Evolutionary conservation across 1,284 basidiomycete species (phyloP), one percentile per base, ranked within the genome.

Genomic region (Peniophora sp.): DNA sequence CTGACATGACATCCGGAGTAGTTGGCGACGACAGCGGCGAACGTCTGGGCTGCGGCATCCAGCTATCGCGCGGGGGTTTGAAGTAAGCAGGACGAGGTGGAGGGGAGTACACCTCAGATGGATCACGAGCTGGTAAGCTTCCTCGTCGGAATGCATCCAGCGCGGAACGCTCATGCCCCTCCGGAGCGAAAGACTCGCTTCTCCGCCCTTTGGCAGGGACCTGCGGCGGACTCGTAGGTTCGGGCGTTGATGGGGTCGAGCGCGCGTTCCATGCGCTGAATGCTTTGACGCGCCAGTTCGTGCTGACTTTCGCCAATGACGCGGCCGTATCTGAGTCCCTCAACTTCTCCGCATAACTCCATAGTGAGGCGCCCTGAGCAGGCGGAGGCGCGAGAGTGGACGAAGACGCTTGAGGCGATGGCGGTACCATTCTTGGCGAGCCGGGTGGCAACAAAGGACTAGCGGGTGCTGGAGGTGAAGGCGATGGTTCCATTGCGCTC

Each of bases 301-400:
- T 83, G 61, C 85, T 81, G 47, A 76, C 80, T 65, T 87, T 89
- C 2, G 86, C 72, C 12, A 88, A 62, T 1, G 74, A 73, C 5
- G 87, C 86, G 34, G 80, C 73, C 3, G 85, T 69, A 59, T 88
- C 83, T 2, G 85, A 87, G 50, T 85, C 80, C 59, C 77, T 83
- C 12, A 89, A 60, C 60, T 81, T 87, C 58, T 79, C 83, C 0
- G 87, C 83, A 60, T 88, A 89, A 39, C 66, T 64, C 83, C 84
- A 86, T 3, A 87, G 55, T 50, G 50, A 52, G 0, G 47, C 50
- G 20, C 53, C 52, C 36, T 53, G 54, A 24, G 17, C 18, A 24
- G 34, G 44, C 36, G 50, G 53, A 20, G 43, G 42, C 6, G 51
- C 36, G 51, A 62, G 56, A n/a, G 52, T 49, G n/a, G 62, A 59